phyloP scores from a whole-genome alignment of 2,329 filamentous ascomycete species.

The Cladobotryum mycophilum region DNA sequence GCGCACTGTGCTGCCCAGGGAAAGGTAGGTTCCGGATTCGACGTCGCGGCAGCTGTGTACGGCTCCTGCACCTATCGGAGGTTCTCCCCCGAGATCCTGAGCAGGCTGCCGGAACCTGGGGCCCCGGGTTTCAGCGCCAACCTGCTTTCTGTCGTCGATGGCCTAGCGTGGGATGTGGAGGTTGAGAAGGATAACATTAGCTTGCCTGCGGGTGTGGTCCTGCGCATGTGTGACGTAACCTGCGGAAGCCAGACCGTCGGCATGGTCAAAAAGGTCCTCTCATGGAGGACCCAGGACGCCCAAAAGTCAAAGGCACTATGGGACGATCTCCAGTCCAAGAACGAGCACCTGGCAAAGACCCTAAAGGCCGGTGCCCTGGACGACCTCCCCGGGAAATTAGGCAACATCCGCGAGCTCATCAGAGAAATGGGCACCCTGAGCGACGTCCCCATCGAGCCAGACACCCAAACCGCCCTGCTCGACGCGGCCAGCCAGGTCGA shows the following conservation, averaged over 20 bases:
- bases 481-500: slow-evolving; percentile 66
- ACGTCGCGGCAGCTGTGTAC: slow-evolving; percentile 88
- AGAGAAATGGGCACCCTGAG: slow-evolving; percentile 69
- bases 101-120: slow-evolving; percentile 59
- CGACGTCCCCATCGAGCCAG: slow-evolving; percentile 82
- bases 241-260: slow-evolving; percentile 88
- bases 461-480: slow-evolving; percentile 74
- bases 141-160: slow-evolving; percentile 61
- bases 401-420: slow-evolving; percentile 54
- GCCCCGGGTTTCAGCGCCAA: slow-evolving; percentile 58
- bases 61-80: slow-evolving; percentile 85
- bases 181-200: slow-evolving; percentile 62
- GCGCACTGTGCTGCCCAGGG: slow-evolving; percentile 94
- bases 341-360: slow-evolving; percentile 62
- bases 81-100: slow-evolving; percentile 77
- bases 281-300: slow-evolving; percentile 65
- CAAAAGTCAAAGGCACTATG: slow-evolving; percentile 65
- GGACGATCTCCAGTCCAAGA: slow-evolving; percentile 65
- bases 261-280: slow-evolving; percentile 89
- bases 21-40: slow-evolving; percentile 93
- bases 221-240: slow-evolving; percentile 94
- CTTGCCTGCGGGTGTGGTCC: slow-evolving; percentile 65
- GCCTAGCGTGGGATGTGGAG: slow-evolving; percentile 70
- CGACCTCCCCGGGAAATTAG: slow-evolving; percentile 42
- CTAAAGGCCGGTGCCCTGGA: slow-evolving; percentile 46